Base-by-base conservation (phyloP, 371 early-diverging fungal genomes). In the Rhizopus sp. region DNA sequence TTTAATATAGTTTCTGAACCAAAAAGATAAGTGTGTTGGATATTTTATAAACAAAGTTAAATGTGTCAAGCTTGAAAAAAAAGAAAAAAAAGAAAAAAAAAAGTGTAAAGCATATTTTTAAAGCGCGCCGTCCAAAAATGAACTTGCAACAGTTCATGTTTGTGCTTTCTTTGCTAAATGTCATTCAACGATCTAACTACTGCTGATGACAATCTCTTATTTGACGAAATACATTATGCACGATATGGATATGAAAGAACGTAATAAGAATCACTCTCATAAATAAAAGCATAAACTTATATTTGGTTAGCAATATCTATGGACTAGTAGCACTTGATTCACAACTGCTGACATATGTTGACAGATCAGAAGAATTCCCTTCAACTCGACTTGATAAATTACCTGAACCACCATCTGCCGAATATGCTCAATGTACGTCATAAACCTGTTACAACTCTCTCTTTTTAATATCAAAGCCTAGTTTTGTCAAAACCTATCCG, bases 211-310 rank as follows among this genome's bases (percentile, higher is more conserved):
- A 66, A 74, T 49, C 51, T 61, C 10, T 46, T 78, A 8, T 78
- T 75, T 53, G 64, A 64, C 35, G 79, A 78, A 59, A 78, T 76
- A 0, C 79, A 78, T 38, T 78, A 75, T 60, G 73, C 79, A 44
- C 67, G 80, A n/a, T 76, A 69, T 50, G 75, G 73, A 0, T 66
- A 60, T 45, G 80, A 75, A 45, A 54, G 80, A 66, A 80, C 80
- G 80, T 76, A 75, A 69, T 51, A 2, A 40, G n/a, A 5, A 15
- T 42, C 13, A 39, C 6, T 9, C 10, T 9, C 10, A 32, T 6
- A 40, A 32, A 44, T 13, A 31, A 10, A 16, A 9, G 16, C 23
- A 32, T 49, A 2, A 23, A 23, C 23, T 47, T 33, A 10, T 29
- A 30, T 13, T 32, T 39, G 30, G 17, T 3, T 61, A 80, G 80